Percentiles rank a stretch among this genome's conserved stretches.
Conservation (phyloP, 129 eudicot species). For the Logfia minima region DNA sequence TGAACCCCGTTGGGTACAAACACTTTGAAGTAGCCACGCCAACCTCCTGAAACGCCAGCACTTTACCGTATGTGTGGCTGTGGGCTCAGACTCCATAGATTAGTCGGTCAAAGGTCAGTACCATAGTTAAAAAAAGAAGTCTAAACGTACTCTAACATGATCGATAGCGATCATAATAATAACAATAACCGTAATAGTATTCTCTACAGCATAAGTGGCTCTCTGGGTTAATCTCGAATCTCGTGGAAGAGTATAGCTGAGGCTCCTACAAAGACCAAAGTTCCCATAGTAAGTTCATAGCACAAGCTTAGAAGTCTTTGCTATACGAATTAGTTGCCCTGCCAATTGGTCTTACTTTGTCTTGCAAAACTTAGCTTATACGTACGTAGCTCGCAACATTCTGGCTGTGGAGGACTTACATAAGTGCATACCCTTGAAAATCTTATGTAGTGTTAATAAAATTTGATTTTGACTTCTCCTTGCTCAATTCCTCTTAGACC, state of each 20-base stretch:
- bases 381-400: background rate
- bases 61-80: too few species aligned
- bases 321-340: conserved; percentile 1
- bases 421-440: too few species aligned
- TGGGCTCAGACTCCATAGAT: too few species aligned
- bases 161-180: background rate
- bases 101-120: too few species aligned
- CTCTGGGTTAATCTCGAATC: conserved; percentile 56
- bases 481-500: too few species aligned
- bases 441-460: too few species aligned
- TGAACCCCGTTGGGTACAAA: too few species aligned
- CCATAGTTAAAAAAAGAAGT: background rate
- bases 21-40: too few species aligned
- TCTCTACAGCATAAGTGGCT: conserved; percentile 36
- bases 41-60: too few species aligned
- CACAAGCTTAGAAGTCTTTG: background rate
- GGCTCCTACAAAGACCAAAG: conserved; percentile 54
- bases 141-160: background rate
- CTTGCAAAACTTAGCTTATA: background rate
- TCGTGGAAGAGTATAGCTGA: conserved; percentile 52
- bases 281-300: background rate
- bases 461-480: too few species aligned
- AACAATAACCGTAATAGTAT: background rate
- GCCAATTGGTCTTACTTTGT: background rate
- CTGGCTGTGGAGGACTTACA: too few species aligned